These are phyloP conservation scores for Herpomyces periplanetae DNA, from an alignment of 2,329 filamentous ascomycete species.

Conservation along the genomic window DNA sequence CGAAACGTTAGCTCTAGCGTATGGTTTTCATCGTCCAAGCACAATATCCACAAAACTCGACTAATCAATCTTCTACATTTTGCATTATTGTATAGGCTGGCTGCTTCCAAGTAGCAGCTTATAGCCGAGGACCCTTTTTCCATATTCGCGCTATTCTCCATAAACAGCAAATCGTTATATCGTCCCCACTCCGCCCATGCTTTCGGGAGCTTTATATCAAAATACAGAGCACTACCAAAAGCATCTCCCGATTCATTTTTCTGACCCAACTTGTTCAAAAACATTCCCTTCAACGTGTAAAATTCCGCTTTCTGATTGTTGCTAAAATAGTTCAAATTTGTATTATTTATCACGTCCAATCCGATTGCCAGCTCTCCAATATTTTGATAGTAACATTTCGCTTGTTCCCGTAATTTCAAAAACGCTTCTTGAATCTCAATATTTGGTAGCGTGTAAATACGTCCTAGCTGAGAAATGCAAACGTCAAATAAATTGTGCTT, in stretches of 20 bases:
- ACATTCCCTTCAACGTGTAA: slow-evolving; percentile 97
- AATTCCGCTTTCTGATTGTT: slow-evolving; percentile 89
- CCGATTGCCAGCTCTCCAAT: slow-evolving; percentile 62
- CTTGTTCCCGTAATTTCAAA: slow-evolving; percentile 86
- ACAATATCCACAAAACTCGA: slow-evolving; percentile 73
- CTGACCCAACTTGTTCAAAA: slow-evolving; percentile 64
- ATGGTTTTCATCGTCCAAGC: slow-evolving; percentile 55
- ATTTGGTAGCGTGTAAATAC: slow-evolving; percentile 92
- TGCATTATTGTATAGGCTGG: slow-evolving; percentile 78
- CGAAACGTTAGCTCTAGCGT: slow-evolving; percentile 55
- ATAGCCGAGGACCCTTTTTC: slow-evolving; percentile 60
- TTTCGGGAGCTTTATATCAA: slow-evolving; percentile 75
- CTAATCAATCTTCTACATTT: slow-evolving; percentile 81
- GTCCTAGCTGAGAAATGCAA: slow-evolving; percentile 79
- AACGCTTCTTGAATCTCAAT: slow-evolving; percentile 99
- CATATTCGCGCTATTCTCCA: slow-evolving; percentile 44
- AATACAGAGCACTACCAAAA: slow-evolving; percentile 76
- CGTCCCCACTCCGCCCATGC: slow-evolving; percentile 98
- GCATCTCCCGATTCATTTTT: slow-evolving; percentile 70
- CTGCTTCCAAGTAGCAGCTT: slow-evolving; percentile 80
- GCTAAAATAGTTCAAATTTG: slow-evolving; percentile 92
- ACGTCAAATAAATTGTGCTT: slow-evolving; percentile 91
- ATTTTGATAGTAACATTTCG: slow-evolving; percentile 94
- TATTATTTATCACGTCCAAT: slow-evolving; percentile 95
- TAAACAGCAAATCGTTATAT: slow-evolving; percentile 88